A percentile compares a stretch with the other conserved stretches of the same genome.
These are phyloP conservation scores for Nakazawaea anatomiae DNA, from an alignment of 805 yeast genomes.

Conservation along the genomic window DNA sequence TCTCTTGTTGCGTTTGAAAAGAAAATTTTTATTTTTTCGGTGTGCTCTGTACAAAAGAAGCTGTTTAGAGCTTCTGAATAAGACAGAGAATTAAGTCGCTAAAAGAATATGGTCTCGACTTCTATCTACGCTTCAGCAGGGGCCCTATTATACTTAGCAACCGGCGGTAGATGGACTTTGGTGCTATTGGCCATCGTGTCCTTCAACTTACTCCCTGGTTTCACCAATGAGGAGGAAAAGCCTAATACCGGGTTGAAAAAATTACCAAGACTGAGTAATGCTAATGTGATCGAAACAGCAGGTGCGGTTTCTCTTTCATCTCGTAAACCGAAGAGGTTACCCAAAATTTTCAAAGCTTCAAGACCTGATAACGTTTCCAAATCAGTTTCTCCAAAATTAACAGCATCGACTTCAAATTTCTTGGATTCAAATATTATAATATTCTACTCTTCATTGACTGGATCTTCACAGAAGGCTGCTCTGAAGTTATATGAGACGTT, in stretches of 20 bases:
- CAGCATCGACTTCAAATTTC: conserved; percentile 31
- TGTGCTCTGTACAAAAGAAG: not conserved
- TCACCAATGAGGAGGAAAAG: not conserved
- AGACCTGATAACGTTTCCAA: conserved; percentile 13
- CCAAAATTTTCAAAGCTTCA: conserved; percentile 36
- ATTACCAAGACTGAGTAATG: not conserved
- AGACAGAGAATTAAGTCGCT: too few relatives aligned
- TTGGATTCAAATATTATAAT: conserved; percentile 56
- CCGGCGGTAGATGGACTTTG: conserved; percentile 39
- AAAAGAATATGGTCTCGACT: not conserved
- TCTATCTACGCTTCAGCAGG: conserved; percentile 1
- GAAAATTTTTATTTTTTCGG: not conserved
- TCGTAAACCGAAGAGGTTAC: conserved; percentile 26
- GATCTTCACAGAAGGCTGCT: conserved; percentile 72
- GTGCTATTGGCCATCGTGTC: conserved; percentile 20
- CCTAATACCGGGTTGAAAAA: not conserved
- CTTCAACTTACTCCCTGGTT: conserved; percentile 9
- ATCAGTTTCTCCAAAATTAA: conserved; percentile 24
- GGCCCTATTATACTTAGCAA: conserved; percentile 23
- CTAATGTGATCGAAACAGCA: not conserved
- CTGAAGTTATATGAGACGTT: conserved; percentile 37
- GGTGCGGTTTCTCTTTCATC: conserved; percentile 2
- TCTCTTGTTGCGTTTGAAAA: not conserved
- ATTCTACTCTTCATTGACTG: conserved; percentile 83
- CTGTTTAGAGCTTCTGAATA: not conserved